These are phyloP conservation scores for Chloranthus sessilifolius DNA, from an alignment of 164 flowering plant genomes.

Conservation along the genomic window DNA sequence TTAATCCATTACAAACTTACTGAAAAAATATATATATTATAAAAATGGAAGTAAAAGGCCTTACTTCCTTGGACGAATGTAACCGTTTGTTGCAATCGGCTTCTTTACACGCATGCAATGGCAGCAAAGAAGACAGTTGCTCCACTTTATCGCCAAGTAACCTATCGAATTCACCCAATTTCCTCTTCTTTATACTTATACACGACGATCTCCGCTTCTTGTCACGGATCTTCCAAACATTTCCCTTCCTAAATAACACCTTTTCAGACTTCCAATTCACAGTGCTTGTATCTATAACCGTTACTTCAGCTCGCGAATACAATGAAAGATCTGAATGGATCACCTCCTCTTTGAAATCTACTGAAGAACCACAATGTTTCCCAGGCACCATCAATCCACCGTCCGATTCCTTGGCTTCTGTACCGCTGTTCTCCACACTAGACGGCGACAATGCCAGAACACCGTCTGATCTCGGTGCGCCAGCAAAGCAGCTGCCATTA, in stretches of 20 bases:
- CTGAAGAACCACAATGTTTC: not conserved
- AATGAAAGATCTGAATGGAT: constrained; percentile 23
- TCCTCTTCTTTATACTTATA: constrained; percentile 47
- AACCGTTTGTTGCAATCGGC: not conserved
- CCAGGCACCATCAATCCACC: not conserved
- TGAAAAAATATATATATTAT: not conserved
- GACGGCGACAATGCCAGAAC: constrained; percentile 17
- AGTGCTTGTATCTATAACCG: constrained; percentile 76
- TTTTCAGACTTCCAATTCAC: constrained; percentile 67
- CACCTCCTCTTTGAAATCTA: constrained; percentile 24
- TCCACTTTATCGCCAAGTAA: constrained; percentile 20
- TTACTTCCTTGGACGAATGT: constrained; percentile 17
- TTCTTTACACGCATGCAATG: constrained; percentile 1
- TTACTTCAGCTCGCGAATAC: constrained; percentile 60
- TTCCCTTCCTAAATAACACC: constrained; percentile 58
- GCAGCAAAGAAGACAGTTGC: constrained; percentile 14
- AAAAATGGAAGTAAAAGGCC: constrained; percentile 1
- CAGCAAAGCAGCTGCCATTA: constrained; percentile 8
- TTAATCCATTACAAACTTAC: too few relatives aligned
- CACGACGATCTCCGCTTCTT: constrained; percentile 38
- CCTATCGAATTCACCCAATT: constrained; percentile 13
- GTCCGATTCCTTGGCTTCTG: constrained; percentile 8
- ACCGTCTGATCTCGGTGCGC: constrained; percentile 11
- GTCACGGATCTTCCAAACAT: constrained; percentile 76
- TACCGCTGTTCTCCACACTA: constrained; percentile 21